These are phyloP conservation scores for Blastobotrys raffinosifermentans DNA, from an alignment of 1,139 yeast species.

Conservation along the genomic window DNA sequence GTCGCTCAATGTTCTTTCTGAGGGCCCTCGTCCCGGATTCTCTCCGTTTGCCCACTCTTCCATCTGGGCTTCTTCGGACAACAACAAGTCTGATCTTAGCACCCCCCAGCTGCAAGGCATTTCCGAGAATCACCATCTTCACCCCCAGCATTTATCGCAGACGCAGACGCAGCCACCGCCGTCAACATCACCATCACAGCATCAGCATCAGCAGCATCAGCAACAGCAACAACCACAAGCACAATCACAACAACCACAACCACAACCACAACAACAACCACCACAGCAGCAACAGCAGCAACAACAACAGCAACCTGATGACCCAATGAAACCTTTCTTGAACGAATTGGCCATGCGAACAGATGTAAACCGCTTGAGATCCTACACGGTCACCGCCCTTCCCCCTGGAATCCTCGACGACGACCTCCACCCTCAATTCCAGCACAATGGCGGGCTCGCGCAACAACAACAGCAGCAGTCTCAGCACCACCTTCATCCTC, in stretches of 20 bases:
- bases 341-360: slow-evolving; percentile 31
- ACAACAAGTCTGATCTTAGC: not conserved
- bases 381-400: slow-evolving; percentile 34
- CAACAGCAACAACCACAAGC: slow-evolving; percentile 3
- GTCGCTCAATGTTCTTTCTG: slow-evolving; percentile 30
- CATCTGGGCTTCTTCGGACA: slow-evolving; percentile 25
- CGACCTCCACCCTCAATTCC: slow-evolving; percentile 6
- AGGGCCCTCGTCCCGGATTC: slow-evolving; percentile 23
- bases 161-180: no score
- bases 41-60: slow-evolving; percentile 31
- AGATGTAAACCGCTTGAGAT: slow-evolving; percentile 34
- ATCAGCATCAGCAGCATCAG: slow-evolving; percentile 6
- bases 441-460: slow-evolving; percentile 9
- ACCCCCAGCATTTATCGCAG: slow-evolving; percentile 5
- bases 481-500: no score
- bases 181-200: slow-evolving; percentile 2
- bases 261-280: not conserved
- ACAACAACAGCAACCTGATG: slow-evolving; percentile 13
- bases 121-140: slow-evolving; percentile 1
- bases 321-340: slow-evolving; percentile 32
- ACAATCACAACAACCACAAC: slow-evolving; percentile 4
- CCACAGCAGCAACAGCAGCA: slow-evolving; percentile 3
- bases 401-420: slow-evolving; percentile 23
- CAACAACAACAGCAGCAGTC: slow-evolving; percentile 18
- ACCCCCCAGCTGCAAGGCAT: slow-evolving; percentile 5